Evolutionary conservation across 345 rosid species (phyloP).

Genomic region (Arabidopsis arenosa): DNA sequence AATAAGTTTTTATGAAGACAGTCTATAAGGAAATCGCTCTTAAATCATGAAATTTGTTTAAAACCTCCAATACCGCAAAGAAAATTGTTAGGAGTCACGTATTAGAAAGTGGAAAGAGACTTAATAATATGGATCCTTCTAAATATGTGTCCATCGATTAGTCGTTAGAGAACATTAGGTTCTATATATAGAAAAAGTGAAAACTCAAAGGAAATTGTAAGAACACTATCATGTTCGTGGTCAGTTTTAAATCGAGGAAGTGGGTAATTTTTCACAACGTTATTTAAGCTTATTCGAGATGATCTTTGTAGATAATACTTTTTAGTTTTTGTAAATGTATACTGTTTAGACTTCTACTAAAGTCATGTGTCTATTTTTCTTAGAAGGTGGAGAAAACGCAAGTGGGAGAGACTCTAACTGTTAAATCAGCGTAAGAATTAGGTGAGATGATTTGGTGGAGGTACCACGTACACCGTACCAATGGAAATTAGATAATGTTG

Average conservation of each 20-base stretch:
- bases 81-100: neutral
- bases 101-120: too few relatives aligned
- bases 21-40: neutral
- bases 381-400: constrained; percentile 20
- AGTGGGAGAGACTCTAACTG: neutral
- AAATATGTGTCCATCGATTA: too few relatives aligned
- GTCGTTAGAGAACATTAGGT: too few relatives aligned
- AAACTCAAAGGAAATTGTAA: neutral
- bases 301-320: neutral
- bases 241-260: neutral
- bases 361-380: neutral
- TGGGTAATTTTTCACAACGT: neutral
- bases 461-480: constrained; percentile 37
- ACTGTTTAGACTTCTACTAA: neutral
- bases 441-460: constrained; percentile 27
- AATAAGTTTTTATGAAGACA: neutral
- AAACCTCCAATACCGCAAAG: neutral
- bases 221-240: neutral
- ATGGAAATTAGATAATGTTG: neutral
- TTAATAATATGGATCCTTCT: too few relatives aligned
- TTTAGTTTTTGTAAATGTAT: neutral
- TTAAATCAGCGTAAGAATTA: constrained; percentile 18
- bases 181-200: too few relatives aligned
- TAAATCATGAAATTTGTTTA: neutral
- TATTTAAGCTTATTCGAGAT: neutral